phyloP scores from a whole-genome alignment of 23 red algal species.

The Cyanidiococcus yangmingshanensis region DNA sequence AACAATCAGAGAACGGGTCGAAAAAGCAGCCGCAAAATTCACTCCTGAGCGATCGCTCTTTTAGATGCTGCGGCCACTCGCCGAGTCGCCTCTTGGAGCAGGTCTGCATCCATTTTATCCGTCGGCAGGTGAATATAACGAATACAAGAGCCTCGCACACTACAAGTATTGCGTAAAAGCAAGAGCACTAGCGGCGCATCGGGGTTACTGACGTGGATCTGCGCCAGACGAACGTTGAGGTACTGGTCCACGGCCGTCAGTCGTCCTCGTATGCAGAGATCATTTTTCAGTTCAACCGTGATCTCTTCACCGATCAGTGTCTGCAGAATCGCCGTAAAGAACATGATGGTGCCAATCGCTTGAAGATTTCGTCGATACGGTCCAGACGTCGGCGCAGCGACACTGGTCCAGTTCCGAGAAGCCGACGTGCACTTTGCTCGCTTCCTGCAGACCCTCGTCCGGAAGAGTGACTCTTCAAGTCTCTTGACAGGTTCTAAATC shows the following conservation, averaged over 20 bases:
- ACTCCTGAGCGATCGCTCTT: too few species aligned
- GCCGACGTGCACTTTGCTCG: too few species aligned
- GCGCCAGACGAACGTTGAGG: conserved; percentile 73
- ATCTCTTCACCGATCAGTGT: conserved; percentile 73
- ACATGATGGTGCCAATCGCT: conserved; percentile 29
- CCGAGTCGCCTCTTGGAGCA: conserved; percentile 87
- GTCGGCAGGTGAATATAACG: conserved; percentile 79
- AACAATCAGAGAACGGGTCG: too few species aligned
- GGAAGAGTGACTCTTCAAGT: too few species aligned
- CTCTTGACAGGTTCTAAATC: background rate
- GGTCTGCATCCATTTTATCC: conserved; percentile 50
- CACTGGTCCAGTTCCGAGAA: background rate
- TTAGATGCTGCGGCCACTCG: conserved; percentile 24
- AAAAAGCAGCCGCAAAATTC: too few species aligned
- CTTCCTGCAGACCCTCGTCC: too few species aligned
- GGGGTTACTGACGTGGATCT: conserved; percentile 46
- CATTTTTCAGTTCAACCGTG: conserved; percentile 91
- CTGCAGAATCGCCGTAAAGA: conserved; percentile 93
- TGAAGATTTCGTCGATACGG: background rate
- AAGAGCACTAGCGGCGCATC: conserved; percentile 63
- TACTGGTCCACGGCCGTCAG: conserved; percentile 88
- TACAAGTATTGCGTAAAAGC: conserved; percentile 53
- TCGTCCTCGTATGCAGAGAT: conserved; percentile 50
- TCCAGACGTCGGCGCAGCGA: background rate
- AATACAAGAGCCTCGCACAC: conserved; percentile 66